Evolutionary conservation across 208 protist genomes (phyloP).

Genomic region (Borovskyia barvae): DNA sequence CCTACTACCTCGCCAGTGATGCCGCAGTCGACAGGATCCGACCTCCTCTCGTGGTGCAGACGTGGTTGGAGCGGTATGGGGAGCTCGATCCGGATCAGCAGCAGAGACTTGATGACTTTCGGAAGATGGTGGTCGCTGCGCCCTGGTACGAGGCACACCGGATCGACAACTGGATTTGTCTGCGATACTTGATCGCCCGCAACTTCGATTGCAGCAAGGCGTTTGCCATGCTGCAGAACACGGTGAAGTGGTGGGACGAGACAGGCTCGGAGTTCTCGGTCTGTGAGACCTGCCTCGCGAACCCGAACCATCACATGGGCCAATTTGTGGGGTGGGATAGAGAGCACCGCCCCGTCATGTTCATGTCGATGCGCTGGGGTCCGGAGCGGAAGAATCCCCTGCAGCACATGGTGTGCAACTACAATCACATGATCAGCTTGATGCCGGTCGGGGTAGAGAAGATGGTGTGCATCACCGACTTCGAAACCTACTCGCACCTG

Average conservation of each 20-base stretch:
- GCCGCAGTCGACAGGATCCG: constrained; percentile 58
- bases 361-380: constrained; percentile 85
- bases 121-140: constrained; percentile 34
- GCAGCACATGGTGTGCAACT: constrained; percentile 59
- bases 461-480: constrained; percentile 86
- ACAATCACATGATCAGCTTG: constrained; percentile 66
- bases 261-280: constrained; percentile 46
- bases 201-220: constrained; percentile 66
- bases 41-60: constrained; percentile 74
- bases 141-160: constrained; percentile 58
- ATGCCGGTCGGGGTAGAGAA: constrained; percentile 86
- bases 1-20: constrained; percentile 65
- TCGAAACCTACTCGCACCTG: constrained; percentile 81
- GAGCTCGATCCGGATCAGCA: constrained; percentile 53
- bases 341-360: constrained; percentile 70
- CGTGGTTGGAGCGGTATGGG: constrained; percentile 59
- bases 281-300: constrained; percentile 53
- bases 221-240: constrained; percentile 62
- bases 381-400: constrained; percentile 73
- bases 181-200: constrained; percentile 74
- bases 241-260: constrained; percentile 67
- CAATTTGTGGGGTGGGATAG: constrained; percentile 85
- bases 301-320: constrained; percentile 76
- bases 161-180: constrained; percentile 59
- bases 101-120: constrained; percentile 29